Evolutionary conservation across 495 filamentous ascomycete genomes (phyloP).

Genomic region (Ramalina intermedia): DNA sequence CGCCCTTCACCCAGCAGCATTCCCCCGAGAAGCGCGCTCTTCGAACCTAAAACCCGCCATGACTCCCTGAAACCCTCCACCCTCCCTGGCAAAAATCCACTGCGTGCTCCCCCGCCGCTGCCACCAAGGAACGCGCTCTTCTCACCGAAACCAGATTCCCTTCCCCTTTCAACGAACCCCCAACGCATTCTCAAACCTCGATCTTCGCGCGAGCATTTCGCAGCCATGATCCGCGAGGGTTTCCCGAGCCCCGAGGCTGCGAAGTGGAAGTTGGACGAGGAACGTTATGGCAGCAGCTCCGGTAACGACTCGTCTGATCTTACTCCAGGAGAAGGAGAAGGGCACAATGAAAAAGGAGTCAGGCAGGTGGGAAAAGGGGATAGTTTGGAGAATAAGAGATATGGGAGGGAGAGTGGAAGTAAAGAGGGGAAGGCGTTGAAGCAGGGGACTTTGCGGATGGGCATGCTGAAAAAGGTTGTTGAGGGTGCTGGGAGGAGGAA

Average conservation of each 20-base stretch:
- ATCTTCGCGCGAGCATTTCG: neutral
- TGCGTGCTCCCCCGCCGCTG: neutral
- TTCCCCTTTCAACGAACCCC: neutral
- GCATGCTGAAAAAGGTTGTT: neutral
- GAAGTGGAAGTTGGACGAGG: too few species aligned
- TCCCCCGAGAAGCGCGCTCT: neutral
- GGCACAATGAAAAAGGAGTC: too few species aligned
- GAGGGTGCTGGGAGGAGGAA: neutral
- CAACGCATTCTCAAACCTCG: too few species aligned
- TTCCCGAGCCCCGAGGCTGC: constrained; percentile 1
- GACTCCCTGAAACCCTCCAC: neutral
- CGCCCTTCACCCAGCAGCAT: constrained; percentile 1
- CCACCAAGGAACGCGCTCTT: neutral
- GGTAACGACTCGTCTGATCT: too few species aligned
- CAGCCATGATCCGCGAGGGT: neutral
- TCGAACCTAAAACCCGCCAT: too few species aligned
- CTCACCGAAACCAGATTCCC: neutral
- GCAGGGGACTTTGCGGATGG: neutral
- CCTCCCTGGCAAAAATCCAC: neutral
- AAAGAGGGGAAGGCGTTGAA: neutral
- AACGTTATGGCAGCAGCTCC: too few species aligned
- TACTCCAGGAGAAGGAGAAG: too few species aligned
- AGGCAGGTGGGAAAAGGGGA: too few species aligned
- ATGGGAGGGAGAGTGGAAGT: neutral
- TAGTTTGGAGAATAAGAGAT: too few species aligned